phyloP scores from a whole-genome alignment of 306 rosid genomes.

The Spatholobus suberectus region DNA sequence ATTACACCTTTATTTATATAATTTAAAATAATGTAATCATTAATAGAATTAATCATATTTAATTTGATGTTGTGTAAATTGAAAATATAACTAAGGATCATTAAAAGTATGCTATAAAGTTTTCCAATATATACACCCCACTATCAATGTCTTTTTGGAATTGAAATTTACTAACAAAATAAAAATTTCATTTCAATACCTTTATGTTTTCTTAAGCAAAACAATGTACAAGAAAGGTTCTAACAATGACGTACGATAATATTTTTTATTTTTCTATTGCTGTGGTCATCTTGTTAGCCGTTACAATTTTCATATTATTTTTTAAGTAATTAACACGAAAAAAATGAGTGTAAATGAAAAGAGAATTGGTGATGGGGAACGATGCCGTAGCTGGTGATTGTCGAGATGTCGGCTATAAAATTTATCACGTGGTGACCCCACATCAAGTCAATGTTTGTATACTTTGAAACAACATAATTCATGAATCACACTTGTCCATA shows the following conservation, averaged over 20 bases:
- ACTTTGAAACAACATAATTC: not conserved
- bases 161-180: not conserved
- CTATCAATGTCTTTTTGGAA: not conserved
- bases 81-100: not conserved
- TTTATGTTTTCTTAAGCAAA: no score
- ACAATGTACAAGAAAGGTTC: no score
- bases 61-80: no score
- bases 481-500: no score
- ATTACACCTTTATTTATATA: no score
- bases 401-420: slow-evolving; percentile 31
- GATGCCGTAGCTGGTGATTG: not conserved
- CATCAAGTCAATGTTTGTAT: not conserved
- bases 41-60: no score
- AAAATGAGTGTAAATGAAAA: not conserved
- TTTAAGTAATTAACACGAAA: not conserved
- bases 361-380: not conserved
- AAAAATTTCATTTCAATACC: not conserved
- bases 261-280: no score
- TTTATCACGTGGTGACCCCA: slow-evolving; percentile 19
- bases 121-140: not conserved
- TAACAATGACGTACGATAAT: no score
- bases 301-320: not conserved
- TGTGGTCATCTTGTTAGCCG: no score
- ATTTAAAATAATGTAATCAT: no score
- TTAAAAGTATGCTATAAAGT: not conserved